Percentiles rank a stretch among this genome's conserved stretches.
Conservation (phyloP, 257 asterid species). For the Solanum bulbocastanum region DNA sequence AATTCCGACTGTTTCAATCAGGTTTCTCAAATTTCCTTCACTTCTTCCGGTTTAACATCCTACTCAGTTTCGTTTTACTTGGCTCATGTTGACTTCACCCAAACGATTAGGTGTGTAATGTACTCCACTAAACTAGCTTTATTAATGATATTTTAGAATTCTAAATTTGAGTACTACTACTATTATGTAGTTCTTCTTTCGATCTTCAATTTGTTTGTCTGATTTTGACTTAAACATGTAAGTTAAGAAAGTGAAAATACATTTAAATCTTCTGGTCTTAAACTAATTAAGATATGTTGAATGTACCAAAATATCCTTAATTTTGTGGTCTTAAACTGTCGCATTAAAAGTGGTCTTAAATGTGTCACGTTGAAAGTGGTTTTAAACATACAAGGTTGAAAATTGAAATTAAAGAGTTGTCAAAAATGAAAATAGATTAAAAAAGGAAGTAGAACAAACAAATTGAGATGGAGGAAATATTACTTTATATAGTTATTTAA, state of each 20-base stretch:
- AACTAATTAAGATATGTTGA: background rate
- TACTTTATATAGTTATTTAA: background rate
- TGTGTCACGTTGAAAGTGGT: too few species aligned
- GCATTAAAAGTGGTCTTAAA: background rate
- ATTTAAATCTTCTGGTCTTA: too few species aligned
- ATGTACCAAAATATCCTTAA: too few species aligned
- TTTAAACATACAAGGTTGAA: background rate
- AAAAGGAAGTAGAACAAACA: accelerated
- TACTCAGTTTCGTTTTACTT: too few species aligned
- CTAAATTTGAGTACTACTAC: background rate
- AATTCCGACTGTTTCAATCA: slow-evolving; percentile 66
- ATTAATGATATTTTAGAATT: background rate
- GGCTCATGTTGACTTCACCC: background rate
- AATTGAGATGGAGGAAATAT: background rate
- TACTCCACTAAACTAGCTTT: background rate
- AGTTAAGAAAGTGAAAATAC: too few species aligned
- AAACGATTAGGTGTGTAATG: background rate
- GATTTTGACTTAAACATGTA: too few species aligned
- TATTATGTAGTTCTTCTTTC: too few species aligned
- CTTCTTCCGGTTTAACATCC: background rate
- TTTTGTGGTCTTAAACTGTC: background rate
- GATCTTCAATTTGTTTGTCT: too few species aligned
- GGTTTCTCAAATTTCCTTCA: slow-evolving; percentile 22
- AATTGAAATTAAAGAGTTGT: background rate
- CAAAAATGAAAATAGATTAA: background rate